Evolutionary conservation across 202 grass and related monocot genomes (phyloP).

Genomic region (Zoysia matrella): DNA sequence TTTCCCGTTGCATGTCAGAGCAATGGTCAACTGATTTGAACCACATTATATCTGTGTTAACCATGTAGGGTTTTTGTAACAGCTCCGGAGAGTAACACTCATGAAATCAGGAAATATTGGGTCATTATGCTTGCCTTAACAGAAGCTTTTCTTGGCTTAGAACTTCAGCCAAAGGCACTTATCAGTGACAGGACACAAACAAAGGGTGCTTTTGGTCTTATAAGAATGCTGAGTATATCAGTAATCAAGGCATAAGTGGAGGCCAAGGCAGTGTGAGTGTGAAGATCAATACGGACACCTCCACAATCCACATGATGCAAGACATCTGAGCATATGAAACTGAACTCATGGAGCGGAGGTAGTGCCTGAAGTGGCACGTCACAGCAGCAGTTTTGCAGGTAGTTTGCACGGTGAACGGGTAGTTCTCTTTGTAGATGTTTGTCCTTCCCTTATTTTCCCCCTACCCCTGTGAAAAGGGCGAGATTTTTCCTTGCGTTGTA

Average conservation of each 20-base stretch:
- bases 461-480: constrained; percentile 18
- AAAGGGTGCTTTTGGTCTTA: not conserved
- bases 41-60: constrained; percentile 29
- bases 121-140: constrained; percentile 34
- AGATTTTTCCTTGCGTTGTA: constrained; percentile 47
- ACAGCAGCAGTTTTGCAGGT: constrained; percentile 59
- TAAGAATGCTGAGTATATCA: not conserved
- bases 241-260: constrained; percentile 14
- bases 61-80: constrained; percentile 30
- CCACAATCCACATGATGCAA: not conserved
- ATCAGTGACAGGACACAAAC: constrained; percentile 17
- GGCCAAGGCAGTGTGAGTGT: not conserved
- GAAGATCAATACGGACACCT: constrained; percentile 23
- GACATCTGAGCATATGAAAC: constrained; percentile 15
- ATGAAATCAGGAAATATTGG: constrained; percentile 16
- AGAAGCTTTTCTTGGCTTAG: constrained; percentile 28
- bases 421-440: constrained; percentile 39
- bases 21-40: not conserved
- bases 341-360: constrained; percentile 7
- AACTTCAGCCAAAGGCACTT: constrained; percentile 33
- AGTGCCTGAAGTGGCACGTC: constrained; percentile 7
- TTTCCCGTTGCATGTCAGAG: constrained; percentile 17
- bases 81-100: constrained; percentile 17
- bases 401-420: constrained; percentile 26
- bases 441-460: not conserved